Evolutionary conservation across 2,329 filamentous ascomycete genomes (phyloP).

Genomic region (Berkeleyomyces basicola): DNA sequence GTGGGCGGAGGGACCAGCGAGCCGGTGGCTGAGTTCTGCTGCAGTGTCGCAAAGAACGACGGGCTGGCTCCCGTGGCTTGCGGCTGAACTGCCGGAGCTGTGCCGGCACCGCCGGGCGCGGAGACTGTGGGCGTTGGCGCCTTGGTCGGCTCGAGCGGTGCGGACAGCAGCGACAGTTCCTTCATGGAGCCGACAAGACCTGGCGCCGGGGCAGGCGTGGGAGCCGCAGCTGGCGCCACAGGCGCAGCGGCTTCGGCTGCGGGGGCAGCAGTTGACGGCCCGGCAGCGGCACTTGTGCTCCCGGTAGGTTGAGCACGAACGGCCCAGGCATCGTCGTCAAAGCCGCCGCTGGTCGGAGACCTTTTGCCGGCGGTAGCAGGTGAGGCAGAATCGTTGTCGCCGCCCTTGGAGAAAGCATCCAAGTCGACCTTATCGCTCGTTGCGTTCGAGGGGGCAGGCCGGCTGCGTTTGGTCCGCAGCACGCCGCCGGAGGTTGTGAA

Average conservation of each 20-base stretch:
- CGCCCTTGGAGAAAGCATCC: constrained; percentile 60
- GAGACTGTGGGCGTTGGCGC: constrained; percentile 19
- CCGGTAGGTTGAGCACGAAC: constrained; percentile 43
- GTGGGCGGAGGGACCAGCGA: constrained; percentile 50
- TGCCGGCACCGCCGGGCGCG: neutral
- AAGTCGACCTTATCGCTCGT: constrained; percentile 74
- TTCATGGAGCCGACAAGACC: constrained; percentile 45
- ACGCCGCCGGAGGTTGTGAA: constrained; percentile 89
- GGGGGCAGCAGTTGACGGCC: neutral
- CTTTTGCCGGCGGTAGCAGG: constrained; percentile 16
- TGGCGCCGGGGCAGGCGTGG: neutral
- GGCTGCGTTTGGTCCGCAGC: constrained; percentile 83
- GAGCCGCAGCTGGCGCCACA: constrained; percentile 17
- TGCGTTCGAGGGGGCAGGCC: constrained; percentile 73
- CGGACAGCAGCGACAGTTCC: constrained; percentile 36
- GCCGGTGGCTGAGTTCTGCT: constrained; percentile 19
- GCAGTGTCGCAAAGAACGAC: constrained; percentile 36
- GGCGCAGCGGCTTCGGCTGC: constrained; percentile 20
- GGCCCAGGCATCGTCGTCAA: constrained; percentile 96
- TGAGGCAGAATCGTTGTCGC: constrained; percentile 16
- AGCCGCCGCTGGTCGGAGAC: constrained; percentile 35
- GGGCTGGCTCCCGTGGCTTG: constrained; percentile 39
- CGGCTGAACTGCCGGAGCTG: constrained; percentile 23
- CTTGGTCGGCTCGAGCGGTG: constrained; percentile 36
- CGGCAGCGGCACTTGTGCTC: neutral